phyloP scores from a whole-genome alignment of 129 eudicot genomes.

The Pseudognaphalium luteoalbum region DNA sequence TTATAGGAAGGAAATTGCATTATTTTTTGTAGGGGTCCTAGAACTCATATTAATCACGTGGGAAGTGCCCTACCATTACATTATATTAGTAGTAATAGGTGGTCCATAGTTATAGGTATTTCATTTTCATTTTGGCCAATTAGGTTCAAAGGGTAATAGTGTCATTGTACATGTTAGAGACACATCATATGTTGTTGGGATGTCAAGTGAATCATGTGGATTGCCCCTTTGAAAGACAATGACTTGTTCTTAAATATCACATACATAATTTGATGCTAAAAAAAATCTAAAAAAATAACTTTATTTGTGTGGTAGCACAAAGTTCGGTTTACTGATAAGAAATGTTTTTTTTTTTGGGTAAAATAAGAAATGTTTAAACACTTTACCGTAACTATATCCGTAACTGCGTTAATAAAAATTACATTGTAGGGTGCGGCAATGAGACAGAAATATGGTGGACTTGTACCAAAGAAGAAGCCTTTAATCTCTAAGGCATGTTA shows the following conservation, averaged over 20 bases:
- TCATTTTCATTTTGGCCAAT: constrained; percentile 24
- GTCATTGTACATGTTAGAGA: constrained; percentile 23
- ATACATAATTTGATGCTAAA: not conserved
- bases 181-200: constrained; percentile 39
- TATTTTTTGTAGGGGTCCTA: constrained; percentile 34
- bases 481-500: constrained; percentile 81
- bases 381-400: not conserved
- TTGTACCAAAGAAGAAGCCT: constrained; percentile 86
- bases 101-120: constrained; percentile 36
- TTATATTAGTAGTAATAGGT: constrained; percentile 25
- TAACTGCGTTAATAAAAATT: not conserved
- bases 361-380: too few species aligned
- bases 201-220: constrained; percentile 50
- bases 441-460: constrained; percentile 75
- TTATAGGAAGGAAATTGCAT: constrained; percentile 23
- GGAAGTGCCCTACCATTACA: constrained; percentile 32
- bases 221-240: constrained; percentile 33
- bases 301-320: not conserved
- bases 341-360: too few species aligned
- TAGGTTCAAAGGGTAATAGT: constrained; percentile 26
- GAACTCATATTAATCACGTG: constrained; percentile 42
- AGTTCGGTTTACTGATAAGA: not conserved
- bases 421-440: constrained; percentile 35
- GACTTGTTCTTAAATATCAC: constrained; percentile 30
- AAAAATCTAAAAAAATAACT: too few species aligned